Evolutionary conservation across 345 rosid species (phyloP), one percentile per base, ranked within the genome.

Genomic region (Melaleuca quinquenervia): DNA sequence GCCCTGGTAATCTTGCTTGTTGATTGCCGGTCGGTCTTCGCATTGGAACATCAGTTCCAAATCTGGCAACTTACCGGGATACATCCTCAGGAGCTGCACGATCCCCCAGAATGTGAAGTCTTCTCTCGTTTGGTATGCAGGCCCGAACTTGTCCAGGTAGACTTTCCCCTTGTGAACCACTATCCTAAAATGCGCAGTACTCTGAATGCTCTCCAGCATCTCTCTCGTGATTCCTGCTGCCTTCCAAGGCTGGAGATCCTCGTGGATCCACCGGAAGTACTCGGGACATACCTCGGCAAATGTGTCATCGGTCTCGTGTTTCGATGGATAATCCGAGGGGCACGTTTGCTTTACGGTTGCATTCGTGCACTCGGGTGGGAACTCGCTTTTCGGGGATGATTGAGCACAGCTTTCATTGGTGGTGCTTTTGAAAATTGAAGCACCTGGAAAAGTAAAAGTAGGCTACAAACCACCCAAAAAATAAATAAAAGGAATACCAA

Each of bases 71-170:
- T 86, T 89, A 26, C 93, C 94, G 29, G 98, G 95, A 87, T 92
- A 95, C 89, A 93, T 82, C 82, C 96, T 93, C 44, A 92, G 89
- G n/a, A 94, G 93, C 88, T 95, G 98, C 70, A 92, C 51, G 85
- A 95, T 91, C 32, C 98, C 98, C 98, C 96, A 95, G 3, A 94
- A 51, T 1, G 96, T 95, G 85, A 93, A 93, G 26, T 89, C 84
- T 56, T 95, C 96, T 52, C 98, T 92, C 15, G 96, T 93, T 82
- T 93, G 94, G 70, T 26, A 94, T 7, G 91, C 85, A 87, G 75
- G 87, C 8, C 82, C 84, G 58, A 88, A 93, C 78, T 85, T 86
- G 89, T 91, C 91, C 50, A 94, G 90, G 21, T 94, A 94, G 24
- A 88, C 89, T 86, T 88, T 91, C 44, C 94, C 94, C 22, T 89